phyloP scores from a whole-genome alignment of 1,284 basidiomycete genomes.

The Coriolopsis trogii region DNA sequence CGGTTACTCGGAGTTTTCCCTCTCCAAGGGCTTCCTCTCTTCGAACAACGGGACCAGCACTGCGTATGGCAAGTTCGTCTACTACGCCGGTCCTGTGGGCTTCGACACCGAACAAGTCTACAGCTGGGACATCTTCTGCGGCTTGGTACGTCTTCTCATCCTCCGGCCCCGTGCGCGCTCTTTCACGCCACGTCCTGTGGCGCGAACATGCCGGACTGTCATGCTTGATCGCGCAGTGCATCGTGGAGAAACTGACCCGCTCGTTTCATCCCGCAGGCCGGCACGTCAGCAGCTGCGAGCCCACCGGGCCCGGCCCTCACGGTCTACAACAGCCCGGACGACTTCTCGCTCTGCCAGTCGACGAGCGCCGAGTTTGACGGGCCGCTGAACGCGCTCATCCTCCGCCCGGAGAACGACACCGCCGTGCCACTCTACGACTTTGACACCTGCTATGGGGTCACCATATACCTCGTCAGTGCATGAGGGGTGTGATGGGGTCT shows the following conservation, averaged over 20 bases:
- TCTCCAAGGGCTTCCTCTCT: neutral
- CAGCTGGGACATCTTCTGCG: slow-evolving; percentile 20
- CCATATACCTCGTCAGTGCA: too few relatives aligned
- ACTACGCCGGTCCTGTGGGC: neutral
- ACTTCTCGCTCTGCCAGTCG: slow-evolving; percentile 26
- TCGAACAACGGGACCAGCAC: neutral
- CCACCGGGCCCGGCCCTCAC: slow-evolving; percentile 20
- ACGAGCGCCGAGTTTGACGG: too few relatives aligned
- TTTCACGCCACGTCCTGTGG: neutral
- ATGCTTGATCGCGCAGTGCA: too few relatives aligned
- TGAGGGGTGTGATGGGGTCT: too few relatives aligned
- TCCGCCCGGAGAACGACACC: too few relatives aligned
- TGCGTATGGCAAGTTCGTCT: neutral
- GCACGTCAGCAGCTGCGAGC: slow-evolving; percentile 20
- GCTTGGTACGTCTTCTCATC: neutral
- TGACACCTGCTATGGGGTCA: too few relatives aligned
- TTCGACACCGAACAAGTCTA: neutral
- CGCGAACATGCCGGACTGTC: too few relatives aligned
- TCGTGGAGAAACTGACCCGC: too few relatives aligned
- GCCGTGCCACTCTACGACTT: too few relatives aligned
- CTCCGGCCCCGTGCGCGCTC: neutral
- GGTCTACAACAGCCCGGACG: slow-evolving; percentile 22
- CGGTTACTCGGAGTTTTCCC: slow-evolving; percentile 4
- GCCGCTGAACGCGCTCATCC: too few relatives aligned
- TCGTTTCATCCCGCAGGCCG: too few relatives aligned